A percentile compares a stretch with the other conserved stretches of the same genome.
Evolutionary conservation across 1,139 yeast species (phyloP).

Genomic region (Debaryomycetaceae sp.): DNA sequence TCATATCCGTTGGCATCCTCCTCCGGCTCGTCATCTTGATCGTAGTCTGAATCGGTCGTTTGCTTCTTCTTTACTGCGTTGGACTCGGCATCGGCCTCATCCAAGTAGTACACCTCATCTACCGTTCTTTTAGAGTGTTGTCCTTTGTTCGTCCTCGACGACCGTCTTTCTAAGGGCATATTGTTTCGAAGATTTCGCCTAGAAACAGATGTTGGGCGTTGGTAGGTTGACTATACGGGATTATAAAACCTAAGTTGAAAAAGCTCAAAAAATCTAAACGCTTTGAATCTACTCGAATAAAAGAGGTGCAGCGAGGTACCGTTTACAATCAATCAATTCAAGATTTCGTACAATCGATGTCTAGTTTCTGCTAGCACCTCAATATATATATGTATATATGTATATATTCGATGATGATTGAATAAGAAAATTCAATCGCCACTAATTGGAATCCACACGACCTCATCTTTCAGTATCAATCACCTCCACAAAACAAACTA

Average conservation of each 20-base stretch:
- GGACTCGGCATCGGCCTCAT: constrained; percentile 9
- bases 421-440: neutral
- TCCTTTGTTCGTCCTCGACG: constrained; percentile 40
- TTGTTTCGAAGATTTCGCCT: neutral
- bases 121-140: constrained; percentile 31
- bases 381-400: too few species aligned
- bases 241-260: neutral
- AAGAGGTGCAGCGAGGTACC: neutral
- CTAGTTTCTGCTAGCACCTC: neutral
- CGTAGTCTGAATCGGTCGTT: constrained; percentile 8
- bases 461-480: neutral
- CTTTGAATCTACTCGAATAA: neutral
- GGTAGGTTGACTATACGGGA: neutral
- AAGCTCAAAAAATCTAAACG: neutral
- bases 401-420: too few species aligned
- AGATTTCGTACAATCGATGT: neutral
- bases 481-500: neutral
- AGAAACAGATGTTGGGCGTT: neutral
- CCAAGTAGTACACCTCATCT: constrained; percentile 13
- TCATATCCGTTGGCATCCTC: constrained; percentile 21
- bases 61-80: constrained; percentile 4
- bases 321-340: neutral
- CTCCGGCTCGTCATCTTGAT: constrained; percentile 4
- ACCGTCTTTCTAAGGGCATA: constrained; percentile 24
- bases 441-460: neutral